Evolutionary conservation across 768 basidiomycete genomes (phyloP).

Genomic region (Thelephora ganbajun): DNA sequence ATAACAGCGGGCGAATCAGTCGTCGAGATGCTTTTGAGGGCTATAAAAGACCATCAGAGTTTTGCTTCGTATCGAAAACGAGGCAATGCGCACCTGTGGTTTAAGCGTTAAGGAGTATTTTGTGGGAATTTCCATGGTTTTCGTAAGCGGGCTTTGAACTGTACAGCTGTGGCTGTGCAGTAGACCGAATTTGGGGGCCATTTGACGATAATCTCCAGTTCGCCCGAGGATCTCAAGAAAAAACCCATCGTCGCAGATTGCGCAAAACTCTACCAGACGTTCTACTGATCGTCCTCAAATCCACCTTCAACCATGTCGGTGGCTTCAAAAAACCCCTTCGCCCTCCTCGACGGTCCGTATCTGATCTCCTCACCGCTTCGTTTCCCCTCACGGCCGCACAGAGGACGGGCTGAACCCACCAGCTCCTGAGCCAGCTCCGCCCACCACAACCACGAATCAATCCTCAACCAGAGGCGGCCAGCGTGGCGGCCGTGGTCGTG

Average conservation of each 20-base stretch:
- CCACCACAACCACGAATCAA: conserved; percentile 19
- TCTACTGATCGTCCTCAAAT: conserved; percentile 20
- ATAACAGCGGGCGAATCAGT: conserved; percentile 53
- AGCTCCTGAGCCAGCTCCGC: conserved; percentile 21
- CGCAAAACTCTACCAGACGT: background rate
- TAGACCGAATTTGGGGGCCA: no score
- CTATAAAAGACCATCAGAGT: conserved; percentile 22
- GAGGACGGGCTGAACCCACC: conserved; percentile 35
- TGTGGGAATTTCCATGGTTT: conserved; percentile 3
- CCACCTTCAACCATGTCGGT: conserved; percentile 80
- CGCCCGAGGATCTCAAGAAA: conserved; percentile 6
- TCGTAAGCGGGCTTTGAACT: conserved; percentile 7
- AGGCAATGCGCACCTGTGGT: conserved; percentile 38
- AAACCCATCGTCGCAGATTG: no score
- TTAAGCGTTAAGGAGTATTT: conserved; percentile 34
- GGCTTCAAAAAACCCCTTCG: conserved; percentile 79
- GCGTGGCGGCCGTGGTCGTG: conserved; percentile 22
- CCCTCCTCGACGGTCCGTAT: conserved; percentile 61
- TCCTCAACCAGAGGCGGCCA: conserved; percentile 24
- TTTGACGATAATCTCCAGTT: conserved; percentile 3
- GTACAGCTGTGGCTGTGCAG: conserved; percentile 7
- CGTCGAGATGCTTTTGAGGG: conserved; percentile 83
- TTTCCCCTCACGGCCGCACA: conserved; percentile 10
- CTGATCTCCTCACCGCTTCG: background rate
- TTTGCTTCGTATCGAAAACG: background rate